Conservation (phyloP, 768 basidiomycete species). For the Lentinula guzmanii region DNA sequence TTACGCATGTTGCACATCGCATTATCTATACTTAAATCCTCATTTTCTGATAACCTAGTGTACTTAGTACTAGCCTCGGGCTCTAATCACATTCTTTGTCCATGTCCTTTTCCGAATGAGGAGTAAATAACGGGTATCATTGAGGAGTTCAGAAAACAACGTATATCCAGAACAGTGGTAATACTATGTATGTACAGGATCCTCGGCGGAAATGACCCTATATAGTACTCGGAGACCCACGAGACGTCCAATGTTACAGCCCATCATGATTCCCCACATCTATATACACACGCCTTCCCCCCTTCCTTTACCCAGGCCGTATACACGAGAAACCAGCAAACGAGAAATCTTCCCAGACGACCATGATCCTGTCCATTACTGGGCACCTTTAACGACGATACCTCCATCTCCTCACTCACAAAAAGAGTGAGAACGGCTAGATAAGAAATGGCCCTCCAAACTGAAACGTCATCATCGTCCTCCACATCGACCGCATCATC, state of each 20-base stretch:
- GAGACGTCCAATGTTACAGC: background rate
- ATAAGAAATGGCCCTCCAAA: background rate
- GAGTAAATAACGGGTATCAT: no score
- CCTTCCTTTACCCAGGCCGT: background rate
- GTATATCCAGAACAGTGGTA: background rate
- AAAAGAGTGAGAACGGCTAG: background rate
- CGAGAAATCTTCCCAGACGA: background rate
- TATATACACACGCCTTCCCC: background rate
- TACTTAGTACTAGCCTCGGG: no score
- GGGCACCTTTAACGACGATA: background rate
- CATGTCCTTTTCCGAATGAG: no score
- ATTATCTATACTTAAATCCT: background rate
- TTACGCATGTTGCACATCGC: background rate
- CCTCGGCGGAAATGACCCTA: background rate
- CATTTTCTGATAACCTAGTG: background rate
- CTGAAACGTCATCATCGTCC: background rate
- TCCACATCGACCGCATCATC: background rate
- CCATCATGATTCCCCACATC: background rate
- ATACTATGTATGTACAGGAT: background rate
- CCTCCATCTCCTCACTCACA: background rate
- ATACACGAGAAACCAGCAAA: background rate
- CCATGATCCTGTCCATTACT: background rate
- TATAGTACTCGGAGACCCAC: background rate
- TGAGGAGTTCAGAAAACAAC: no score
- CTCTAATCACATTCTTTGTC: no score